These are phyloP conservation scores for Euphorbia pulcherrima DNA, from an alignment of 345 rosid genomes.

Conservation along the genomic window DNA sequence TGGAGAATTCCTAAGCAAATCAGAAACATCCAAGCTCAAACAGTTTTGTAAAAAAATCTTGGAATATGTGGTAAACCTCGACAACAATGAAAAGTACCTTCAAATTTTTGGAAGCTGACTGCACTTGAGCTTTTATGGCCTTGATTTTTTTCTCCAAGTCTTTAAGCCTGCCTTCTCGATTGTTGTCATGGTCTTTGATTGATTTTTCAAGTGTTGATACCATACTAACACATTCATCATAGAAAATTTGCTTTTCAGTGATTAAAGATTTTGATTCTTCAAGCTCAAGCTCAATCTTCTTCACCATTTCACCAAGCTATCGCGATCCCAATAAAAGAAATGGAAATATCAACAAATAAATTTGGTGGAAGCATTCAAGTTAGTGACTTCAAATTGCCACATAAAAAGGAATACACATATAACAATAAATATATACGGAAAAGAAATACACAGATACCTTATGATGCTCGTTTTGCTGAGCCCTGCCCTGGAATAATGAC, in stretches of 20 bases:
- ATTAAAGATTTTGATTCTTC: conserved; percentile 57
- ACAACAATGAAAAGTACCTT: conserved; percentile 44
- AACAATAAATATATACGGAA: too few species aligned
- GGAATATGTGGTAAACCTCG: not conserved
- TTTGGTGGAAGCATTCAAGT: conserved; percentile 9
- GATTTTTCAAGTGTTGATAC: conserved; percentile 69
- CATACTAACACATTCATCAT: conserved; percentile 44
- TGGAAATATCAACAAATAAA: not conserved
- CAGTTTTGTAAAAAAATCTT: conserved; percentile 1
- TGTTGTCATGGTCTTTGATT: conserved; percentile 70
- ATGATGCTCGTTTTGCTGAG: conserved; percentile 95
- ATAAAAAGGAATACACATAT: not conserved
- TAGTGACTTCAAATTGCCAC: not conserved
- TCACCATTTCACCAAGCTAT: conserved; percentile 80
- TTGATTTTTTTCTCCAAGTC: conserved; percentile 70
- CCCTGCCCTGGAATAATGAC: conserved; percentile 79
- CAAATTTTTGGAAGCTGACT: conserved; percentile 67
- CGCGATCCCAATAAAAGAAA: not conserved
- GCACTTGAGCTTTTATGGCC: conserved; percentile 63
- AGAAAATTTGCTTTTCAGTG: conserved; percentile 62
- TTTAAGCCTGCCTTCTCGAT: conserved; percentile 76
- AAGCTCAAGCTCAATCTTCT: conserved; percentile 77
- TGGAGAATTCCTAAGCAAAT: not conserved
- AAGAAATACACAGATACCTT: conserved; percentile 47
- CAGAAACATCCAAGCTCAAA: not conserved